These are phyloP conservation scores for Naganishia friedmannii DNA, from an alignment of 768 basidiomycete species.

Conservation along the genomic window DNA sequence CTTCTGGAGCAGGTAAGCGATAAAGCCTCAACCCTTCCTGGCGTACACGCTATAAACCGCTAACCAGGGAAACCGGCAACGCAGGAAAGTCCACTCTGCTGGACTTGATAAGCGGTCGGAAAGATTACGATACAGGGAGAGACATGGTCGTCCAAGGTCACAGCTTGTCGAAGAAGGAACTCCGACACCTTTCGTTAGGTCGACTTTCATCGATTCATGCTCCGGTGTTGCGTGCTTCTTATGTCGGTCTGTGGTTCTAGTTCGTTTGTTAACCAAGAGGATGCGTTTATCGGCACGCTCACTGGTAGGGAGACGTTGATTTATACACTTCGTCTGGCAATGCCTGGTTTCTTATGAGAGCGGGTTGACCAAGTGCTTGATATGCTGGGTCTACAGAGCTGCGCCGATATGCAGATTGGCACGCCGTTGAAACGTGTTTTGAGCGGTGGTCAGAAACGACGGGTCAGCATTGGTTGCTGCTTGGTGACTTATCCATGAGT, in stretches of 20 bases:
- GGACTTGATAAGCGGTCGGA: constrained; percentile 24
- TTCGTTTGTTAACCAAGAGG: constrained; percentile 63
- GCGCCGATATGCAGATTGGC: constrained; percentile 28
- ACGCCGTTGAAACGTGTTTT: constrained; percentile 28
- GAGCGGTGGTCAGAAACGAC: constrained; percentile 31
- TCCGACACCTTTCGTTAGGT: constrained; percentile 18
- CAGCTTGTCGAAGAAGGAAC: neutral
- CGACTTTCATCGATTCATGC: too few species aligned
- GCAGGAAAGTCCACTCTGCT: constrained; percentile 23
- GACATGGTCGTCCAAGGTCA: constrained; percentile 7
- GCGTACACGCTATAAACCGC: too few species aligned
- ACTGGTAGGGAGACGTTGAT: constrained; percentile 61
- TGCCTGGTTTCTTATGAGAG: neutral
- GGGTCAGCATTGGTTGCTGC: constrained; percentile 31
- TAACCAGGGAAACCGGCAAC: too few species aligned
- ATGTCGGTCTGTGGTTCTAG: neutral
- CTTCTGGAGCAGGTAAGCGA: constrained; percentile 1
- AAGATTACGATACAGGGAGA: constrained; percentile 9
- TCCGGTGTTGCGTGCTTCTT: too few species aligned
- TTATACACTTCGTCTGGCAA: constrained; percentile 52
- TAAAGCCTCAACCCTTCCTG: too few species aligned
- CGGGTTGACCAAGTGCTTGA: too few species aligned
- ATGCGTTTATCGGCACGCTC: constrained; percentile 61
- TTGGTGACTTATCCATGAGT: constrained; percentile 34
- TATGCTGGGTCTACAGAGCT: neutral